Evolutionary conservation across 805 yeast genomes (phyloP), one percentile per base, ranked within the genome.

Genomic region (Dipodascus geniculatus): DNA sequence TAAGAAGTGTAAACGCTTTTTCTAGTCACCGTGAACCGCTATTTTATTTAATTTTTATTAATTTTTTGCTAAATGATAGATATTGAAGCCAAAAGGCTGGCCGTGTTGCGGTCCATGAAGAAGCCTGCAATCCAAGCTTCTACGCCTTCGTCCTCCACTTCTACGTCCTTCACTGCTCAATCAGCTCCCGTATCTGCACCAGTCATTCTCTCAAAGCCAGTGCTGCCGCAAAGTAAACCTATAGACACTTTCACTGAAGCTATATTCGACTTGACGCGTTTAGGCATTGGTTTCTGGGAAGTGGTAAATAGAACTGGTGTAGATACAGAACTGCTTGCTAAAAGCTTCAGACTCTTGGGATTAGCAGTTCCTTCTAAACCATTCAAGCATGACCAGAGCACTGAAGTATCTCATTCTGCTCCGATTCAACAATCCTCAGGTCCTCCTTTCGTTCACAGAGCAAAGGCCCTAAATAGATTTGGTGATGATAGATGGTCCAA

Each of bases 401-500:
- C n/a, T n/a, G n/a, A n/a, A n/a, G n/a, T n/a, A n/a, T n/a, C n/a
- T n/a, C n/a, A n/a, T n/a, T n/a, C n/a, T n/a, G n/a, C n/a, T n/a
- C n/a, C n/a, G n/a, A n/a, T 28, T 11, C 33, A 28, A 11, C 33
- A 28, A 6, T 28, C 33, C 33, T 6, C 6, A 28, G 33, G n/a
- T n/a, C n/a, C n/a, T n/a, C n/a, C n/a, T 28, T 28, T 28, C 11
- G 11, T 28, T 11, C 33, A 28, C 6, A 28, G 9, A 28, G 6
- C 33, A 28, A 28, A 28, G 6, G 33, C 9, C 11, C 9, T 28
- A 28, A 28, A 28, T 38, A 38, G 44, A 17, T 38, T 38, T 38
- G 44, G 44, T 17, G 44, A 38, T 17, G 44, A 38, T 38, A 38
- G 44, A 38, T 38, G 44, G 44, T 38, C 44, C 19, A 38, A 38